Percentiles rank a stretch among this genome's conserved stretches.
phyloP scores from a whole-genome alignment of 2,329 filamentous ascomycete species.

The Chrysoporthe cubensis region DNA sequence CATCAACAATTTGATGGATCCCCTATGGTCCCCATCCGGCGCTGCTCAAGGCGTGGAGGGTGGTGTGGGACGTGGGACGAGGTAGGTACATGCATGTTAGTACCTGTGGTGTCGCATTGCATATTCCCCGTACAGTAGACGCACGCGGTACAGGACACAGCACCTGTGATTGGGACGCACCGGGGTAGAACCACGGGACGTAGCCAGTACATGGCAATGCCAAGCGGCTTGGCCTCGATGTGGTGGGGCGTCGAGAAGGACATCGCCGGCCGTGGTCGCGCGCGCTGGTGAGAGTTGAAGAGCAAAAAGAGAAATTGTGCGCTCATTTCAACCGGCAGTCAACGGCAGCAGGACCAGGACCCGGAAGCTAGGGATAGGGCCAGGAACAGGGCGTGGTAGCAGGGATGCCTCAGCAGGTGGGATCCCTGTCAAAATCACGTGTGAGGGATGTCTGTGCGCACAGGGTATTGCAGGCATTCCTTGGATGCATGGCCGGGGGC shows the following conservation, averaged over 20 bases:
- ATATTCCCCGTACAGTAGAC: conserved; percentile 7
- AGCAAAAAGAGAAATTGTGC: background rate
- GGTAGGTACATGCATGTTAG: background rate
- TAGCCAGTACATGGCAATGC: background rate
- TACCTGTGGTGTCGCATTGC: conserved; percentile 6
- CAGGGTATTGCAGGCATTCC: background rate
- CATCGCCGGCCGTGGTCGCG: background rate
- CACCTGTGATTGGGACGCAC: background rate
- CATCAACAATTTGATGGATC: background rate
- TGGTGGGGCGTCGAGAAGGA: background rate
- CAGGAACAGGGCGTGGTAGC: background rate
- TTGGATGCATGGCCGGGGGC: background rate
- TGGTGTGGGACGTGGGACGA: background rate
- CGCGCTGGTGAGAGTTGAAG: background rate
- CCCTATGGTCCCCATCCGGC: background rate
- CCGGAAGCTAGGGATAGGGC: background rate
- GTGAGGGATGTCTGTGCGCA: background rate
- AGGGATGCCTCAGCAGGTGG: background rate
- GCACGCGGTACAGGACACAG: background rate
- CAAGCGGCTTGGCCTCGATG: background rate
- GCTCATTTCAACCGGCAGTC: background rate
- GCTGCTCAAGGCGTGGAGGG: background rate
- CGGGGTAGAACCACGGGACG: background rate
- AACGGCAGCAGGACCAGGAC: background rate
- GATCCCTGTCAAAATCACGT: conserved; percentile 7